Base-by-base conservation (phyloP, 768 basidiomycete genomes). In the Suillus fuscotomentosus region DNA sequence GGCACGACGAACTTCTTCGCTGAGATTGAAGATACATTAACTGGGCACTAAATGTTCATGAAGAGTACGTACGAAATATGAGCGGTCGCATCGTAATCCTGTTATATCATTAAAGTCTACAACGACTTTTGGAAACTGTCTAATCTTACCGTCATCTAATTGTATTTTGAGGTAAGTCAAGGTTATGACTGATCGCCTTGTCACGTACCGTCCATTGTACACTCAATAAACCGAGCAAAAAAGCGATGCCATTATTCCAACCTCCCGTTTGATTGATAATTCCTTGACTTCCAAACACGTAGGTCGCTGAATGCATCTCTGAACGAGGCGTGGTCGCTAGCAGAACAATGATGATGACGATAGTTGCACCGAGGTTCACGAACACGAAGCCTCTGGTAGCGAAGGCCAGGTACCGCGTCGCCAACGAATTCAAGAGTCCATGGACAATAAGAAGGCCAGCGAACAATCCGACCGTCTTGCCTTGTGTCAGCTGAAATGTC, bases 291-390 rank as follows among this genome's bases (percentile, higher is more conserved):
- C 91, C 91, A 69, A 96, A 97, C 9, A 94, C 88, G 75, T 94
- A 95, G 27, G 72, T 76, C 3, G 91, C 91, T 36, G 88, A 65
- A 72, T 95, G 92, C 92, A 95, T 94, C 64, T 94, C 87, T 1
- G 82, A 79, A 22, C 89, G 83, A 3, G 85, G 82, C 1, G 90
- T 92, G 66, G 78, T 91, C 24, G 92, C 88, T 42, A 95, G 83
- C 20, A 97, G 83, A 27, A 89, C 88, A 71, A 97, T 91, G 68
- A 95, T 89, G 70, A 95, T 94, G 34, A 94, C 88, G 61, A 90
- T 77, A 4, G 93, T 90, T 13, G 91, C 82, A 47, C 93, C 93
- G 60, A 96, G 80, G 75, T 97, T 96, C 70, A 96, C 81, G 73
- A 96, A 95, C 5, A 96, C 92, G 70, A 94, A 94, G 36, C 83